Evolutionary conservation across 2,329 filamentous ascomycete species (phyloP), one percentile per base, ranked within the genome.

Genomic region (Aspergillaceae sp.): DNA sequence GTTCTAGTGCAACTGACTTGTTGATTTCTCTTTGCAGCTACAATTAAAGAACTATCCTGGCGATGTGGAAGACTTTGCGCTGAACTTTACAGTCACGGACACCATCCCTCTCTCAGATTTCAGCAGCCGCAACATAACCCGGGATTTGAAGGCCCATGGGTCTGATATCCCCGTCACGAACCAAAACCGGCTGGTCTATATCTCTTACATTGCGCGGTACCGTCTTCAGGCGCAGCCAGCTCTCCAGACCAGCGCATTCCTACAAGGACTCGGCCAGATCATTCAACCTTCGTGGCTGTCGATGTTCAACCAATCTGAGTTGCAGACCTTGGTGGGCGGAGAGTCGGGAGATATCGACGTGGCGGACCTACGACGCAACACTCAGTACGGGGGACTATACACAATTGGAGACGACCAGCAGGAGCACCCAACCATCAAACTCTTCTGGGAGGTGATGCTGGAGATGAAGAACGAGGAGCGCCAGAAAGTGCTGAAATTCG

Each of bases 291-390:
- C 81, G 3, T 98, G 92, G 92, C 77, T 98, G 4, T 89, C 85
- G 58, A 97, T 98, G 92, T 98, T 98, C 74, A 98, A 98, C 66
- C 91, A 96, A 64, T 81, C 81, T 3, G 92, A 98, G 65, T 77
- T 98, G 4, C 92, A 97, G 68, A 92, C 87, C 1, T 82, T 98
- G 4, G 86, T 98, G 10, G 87, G 89, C 44, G 92, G 92, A 38
- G 89, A 94, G 56, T 84, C 82, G 29, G 83, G 83, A 7, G 83
- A 87, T 51, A 94, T 98, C 48, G 85, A 96, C 59, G 77, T 98
- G 33, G 80, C 85, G 29, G 92, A 98, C 63, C 75, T 97, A 36
- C 81, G 90, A 27, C 75, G 74, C 45, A 86, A 97, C 67, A 97
- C 92, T 0, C 68, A 80, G 2, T 98, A 97, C 65, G 86, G 87